Conservation (phyloP, 768 basidiomycete species). For the Rickenella mellea region DNA sequence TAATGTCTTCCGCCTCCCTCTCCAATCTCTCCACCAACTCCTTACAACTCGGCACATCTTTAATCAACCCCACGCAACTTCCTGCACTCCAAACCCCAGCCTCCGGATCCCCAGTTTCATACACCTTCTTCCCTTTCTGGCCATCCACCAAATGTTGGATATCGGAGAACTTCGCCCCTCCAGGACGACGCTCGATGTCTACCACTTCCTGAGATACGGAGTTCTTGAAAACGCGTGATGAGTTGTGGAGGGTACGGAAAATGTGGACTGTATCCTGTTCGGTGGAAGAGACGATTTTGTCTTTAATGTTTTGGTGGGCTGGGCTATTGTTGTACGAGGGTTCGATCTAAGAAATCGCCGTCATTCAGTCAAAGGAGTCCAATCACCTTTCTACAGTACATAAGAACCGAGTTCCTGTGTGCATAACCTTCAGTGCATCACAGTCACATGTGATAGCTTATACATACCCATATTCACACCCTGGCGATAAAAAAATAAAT, state of each 20-base stretch:
- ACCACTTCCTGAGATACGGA: conserved; percentile 78
- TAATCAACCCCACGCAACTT: conserved; percentile 58
- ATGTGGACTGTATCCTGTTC: conserved; percentile 86
- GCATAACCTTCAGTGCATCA: neutral
- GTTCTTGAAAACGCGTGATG: conserved; percentile 83
- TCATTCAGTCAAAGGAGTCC: conserved; percentile 4
- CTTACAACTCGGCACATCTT: conserved; percentile 78
- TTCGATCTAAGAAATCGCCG: neutral
- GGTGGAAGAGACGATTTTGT: conserved; percentile 74
- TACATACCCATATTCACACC: conserved; percentile 78
- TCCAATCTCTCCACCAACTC: conserved; percentile 62
- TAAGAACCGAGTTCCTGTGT: conserved; percentile 74
- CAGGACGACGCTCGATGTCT: conserved; percentile 67
- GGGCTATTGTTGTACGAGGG: conserved; percentile 41
- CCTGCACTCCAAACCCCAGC: conserved; percentile 82
- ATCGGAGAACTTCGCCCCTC: conserved; percentile 84
- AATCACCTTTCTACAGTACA: conserved; percentile 78
- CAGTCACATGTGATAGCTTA: neutral
- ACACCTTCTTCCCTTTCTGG: conserved; percentile 59
- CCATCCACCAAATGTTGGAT: conserved; percentile 70
- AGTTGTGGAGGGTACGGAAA: conserved; percentile 79
- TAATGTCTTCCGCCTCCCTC: conserved; percentile 61
- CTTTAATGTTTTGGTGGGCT: conserved; percentile 84
- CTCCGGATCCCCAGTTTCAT: conserved; percentile 78
- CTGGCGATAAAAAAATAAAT: conserved; percentile 25